Percentiles rank a stretch among this genome's conserved stretches.
Evolutionary conservation across 2,329 filamentous ascomycete species (phyloP).

Genomic region (Lanzia echinophila): DNA sequence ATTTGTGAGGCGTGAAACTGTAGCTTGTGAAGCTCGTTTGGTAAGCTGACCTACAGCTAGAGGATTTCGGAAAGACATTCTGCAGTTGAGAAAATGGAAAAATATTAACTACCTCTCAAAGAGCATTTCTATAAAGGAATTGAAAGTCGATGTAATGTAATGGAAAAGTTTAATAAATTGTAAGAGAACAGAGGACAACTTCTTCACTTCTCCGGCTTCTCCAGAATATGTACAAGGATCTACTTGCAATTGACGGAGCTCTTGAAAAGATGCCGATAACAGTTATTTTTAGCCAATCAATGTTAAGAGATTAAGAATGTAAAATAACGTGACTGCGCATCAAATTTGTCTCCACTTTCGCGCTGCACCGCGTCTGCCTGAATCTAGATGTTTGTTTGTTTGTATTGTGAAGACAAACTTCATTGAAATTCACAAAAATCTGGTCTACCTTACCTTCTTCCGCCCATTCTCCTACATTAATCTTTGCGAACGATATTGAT

Average conservation of each 20-base stretch:
- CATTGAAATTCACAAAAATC: background rate
- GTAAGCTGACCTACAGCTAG: constrained; percentile 23
- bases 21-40: constrained; percentile 24
- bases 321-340: background rate
- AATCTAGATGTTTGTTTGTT: background rate
- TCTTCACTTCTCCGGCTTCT: background rate
- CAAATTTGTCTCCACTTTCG: background rate
- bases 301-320: background rate
- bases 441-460: too few relatives aligned
- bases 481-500: background rate
- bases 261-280: background rate
- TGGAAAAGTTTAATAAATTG: background rate
- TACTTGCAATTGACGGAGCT: background rate
- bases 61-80: constrained; percentile 37
- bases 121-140: background rate
- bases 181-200: background rate
- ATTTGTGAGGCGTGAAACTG: constrained; percentile 23
- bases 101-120: background rate
- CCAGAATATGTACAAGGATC: constrained; percentile 2
- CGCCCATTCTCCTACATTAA: too few relatives aligned
- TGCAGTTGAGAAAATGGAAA: background rate
- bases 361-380: constrained; percentile 6
- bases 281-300: background rate
- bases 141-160: background rate
- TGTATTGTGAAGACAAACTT: background rate